phyloP scores from a whole-genome alignment of 2,329 filamentous ascomycete genomes.

The Monilinia aucupariae region DNA sequence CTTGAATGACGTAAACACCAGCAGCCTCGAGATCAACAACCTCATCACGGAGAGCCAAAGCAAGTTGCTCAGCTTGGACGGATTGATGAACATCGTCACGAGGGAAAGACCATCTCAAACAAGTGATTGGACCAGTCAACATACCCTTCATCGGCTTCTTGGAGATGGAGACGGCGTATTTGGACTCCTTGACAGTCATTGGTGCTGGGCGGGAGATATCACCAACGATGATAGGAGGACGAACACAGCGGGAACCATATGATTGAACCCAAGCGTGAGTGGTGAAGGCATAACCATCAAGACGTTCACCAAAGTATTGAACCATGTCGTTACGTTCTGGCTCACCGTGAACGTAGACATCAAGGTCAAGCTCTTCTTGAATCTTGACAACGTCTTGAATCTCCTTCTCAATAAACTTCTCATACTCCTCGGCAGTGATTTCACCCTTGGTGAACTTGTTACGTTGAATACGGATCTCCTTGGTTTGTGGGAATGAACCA shows the following conservation, averaged over 20 bases:
- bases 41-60: conserved; percentile 96
- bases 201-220: conserved; percentile 94
- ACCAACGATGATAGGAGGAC: conserved; percentile 96
- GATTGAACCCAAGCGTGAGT: conserved; percentile 98
- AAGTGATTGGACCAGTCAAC: conserved; percentile 98
- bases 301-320: conserved; percentile 98
- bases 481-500: conserved; percentile 98
- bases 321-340: conserved; percentile 99
- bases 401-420: conserved; percentile 99
- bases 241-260: conserved; percentile 97
- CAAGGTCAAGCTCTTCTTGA: conserved; percentile 95
- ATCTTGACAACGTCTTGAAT: conserved; percentile 92
- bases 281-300: conserved; percentile 97
- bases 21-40: conserved; percentile 96
- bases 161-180: conserved; percentile 93
- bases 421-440: conserved; percentile 87
- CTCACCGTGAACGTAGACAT: conserved; percentile 97
- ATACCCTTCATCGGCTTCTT: conserved; percentile 99
- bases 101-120: conserved; percentile 98
- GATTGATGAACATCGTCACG: conserved; percentile 99
- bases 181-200: conserved; percentile 99
- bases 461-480: conserved; percentile 93
- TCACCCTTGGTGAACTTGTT: conserved; percentile 99
- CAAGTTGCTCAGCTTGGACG: conserved; percentile 96
- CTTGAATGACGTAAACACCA: conserved; percentile 96